phyloP scores from a whole-genome alignment of 345 rosid species.

The Moricandia moricandioides region DNA sequence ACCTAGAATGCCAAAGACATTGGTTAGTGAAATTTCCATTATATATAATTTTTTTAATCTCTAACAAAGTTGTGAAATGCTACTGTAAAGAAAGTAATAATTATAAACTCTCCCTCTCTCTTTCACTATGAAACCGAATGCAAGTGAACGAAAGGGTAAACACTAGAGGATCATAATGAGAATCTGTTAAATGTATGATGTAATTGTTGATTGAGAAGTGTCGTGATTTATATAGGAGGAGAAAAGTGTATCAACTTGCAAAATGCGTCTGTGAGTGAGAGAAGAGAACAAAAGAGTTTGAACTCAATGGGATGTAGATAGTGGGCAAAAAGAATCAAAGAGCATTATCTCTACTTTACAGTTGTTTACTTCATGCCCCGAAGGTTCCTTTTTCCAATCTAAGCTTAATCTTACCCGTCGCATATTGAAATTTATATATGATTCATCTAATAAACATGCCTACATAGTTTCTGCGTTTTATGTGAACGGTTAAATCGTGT shows the following conservation, averaged over 20 bases:
- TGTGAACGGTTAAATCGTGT: not conserved
- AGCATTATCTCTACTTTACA: slow-evolving; percentile 41
- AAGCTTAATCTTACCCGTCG: slow-evolving; percentile 28
- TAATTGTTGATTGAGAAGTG: slow-evolving; percentile 1
- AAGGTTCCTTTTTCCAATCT: slow-evolving; percentile 17
- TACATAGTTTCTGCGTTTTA: not conserved
- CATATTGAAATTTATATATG: not conserved
- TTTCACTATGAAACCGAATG: slow-evolving; percentile 8
- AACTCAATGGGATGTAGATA: slow-evolving; percentile 32
- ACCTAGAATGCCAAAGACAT: slow-evolving; percentile 74
- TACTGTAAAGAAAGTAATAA: not conserved
- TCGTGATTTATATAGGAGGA: slow-evolving; percentile 40
- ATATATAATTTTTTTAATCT: not conserved
- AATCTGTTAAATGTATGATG: slow-evolving; percentile 28
- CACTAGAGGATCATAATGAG: slow-evolving; percentile 28
- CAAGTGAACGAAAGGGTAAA: not conserved
- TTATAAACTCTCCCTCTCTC: slow-evolving; percentile 25
- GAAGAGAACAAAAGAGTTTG: slow-evolving; percentile 28
- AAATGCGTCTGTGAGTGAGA: slow-evolving; percentile 30
- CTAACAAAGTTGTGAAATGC: not conserved
- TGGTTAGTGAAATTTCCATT: slow-evolving; percentile 45
- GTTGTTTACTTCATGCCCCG: slow-evolving; percentile 34
- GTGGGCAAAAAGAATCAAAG: slow-evolving; percentile 31
- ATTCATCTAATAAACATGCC: not conserved
- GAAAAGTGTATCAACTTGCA: slow-evolving; percentile 30